Base-by-base conservation (phyloP, 1,139 yeast species). In the Lizanozyma gosingica region DNA sequence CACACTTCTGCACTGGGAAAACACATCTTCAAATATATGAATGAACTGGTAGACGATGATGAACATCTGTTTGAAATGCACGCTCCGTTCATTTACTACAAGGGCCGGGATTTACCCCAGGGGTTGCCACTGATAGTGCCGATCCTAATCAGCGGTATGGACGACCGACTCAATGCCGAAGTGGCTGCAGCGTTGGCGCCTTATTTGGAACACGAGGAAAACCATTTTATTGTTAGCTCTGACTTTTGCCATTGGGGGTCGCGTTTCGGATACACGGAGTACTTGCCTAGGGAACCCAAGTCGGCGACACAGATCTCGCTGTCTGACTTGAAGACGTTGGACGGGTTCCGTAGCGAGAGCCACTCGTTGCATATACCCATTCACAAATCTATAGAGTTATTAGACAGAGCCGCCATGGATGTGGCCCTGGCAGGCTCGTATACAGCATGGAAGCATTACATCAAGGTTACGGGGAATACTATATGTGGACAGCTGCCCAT, bases 31-130 rank as follows among this genome's bases (percentile, higher is more conserved):
- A 65, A 65, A 43, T 59, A 55, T 39, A 83, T 92, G 94, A 62
- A 70, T 36, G 49, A 57, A 2, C 73, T 67, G 0, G 71, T 71
- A 9, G 99, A 94, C 57, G 78, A 80, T 43, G 84, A 83, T 27
- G 99, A 94, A 57, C 99, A 92, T 57, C 83, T 94, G 39, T 78
- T 92, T 55, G 98, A 94, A 55, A 84, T 94, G 95, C 98, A 92
- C 59, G 75, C 84, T 54, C 96, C 97, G 0, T 82, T 77, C 47
- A 63, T 87, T 4, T 70, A 77, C 50, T 65, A 71, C 46, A 63
- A 71, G 43, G 39, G 8, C 44, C 40, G 27, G n/a, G 49, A 53
- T 6, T 48, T 61, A 11, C 55, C 66, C 11, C 63, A 61, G 36
- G 72, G 72, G 0, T 50, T 63, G 1, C 80, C 83, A 0, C 60